A percentile compares a stretch with the other conserved stretches of the same genome.
phyloP scores from a whole-genome alignment of 1,139 yeast genomes.

The Geotrichum fermentans region DNA sequence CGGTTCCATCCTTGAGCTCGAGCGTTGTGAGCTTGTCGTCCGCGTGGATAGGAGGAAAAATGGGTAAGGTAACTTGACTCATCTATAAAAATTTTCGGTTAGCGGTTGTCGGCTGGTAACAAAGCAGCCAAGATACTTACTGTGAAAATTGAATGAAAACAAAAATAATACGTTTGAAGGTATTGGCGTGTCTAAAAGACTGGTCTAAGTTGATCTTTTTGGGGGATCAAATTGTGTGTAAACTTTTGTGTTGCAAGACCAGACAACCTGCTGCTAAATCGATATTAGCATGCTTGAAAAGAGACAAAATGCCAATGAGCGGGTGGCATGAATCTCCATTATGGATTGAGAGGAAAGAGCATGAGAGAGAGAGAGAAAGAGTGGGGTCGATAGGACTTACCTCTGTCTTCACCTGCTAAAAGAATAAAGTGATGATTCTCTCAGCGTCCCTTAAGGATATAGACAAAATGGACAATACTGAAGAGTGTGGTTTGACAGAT shows the following conservation, averaged over 20 bases:
- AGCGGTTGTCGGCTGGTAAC: too few species aligned
- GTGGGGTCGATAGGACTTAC: conserved; percentile 2
- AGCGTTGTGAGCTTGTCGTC: conserved; percentile 80
- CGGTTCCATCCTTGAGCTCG: conserved; percentile 86
- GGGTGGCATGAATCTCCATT: too few species aligned
- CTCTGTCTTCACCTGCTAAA: conserved; percentile 9
- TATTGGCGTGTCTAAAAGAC: conserved; percentile 5
- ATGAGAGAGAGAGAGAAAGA: not conserved
- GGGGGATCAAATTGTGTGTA: not conserved
- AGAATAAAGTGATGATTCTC: conserved; percentile 1
- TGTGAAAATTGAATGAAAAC: conserved; percentile 1
- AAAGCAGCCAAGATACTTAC: too few species aligned
- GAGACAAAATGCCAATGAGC: not conserved
- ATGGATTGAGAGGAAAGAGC: not conserved
- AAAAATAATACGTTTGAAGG: conserved; percentile 1
- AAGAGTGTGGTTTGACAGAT: conserved; percentile 4
- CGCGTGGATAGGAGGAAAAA: conserved; percentile 82
- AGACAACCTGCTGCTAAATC: not conserved
- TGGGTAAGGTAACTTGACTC: conserved; percentile 46
- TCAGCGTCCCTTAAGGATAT: not conserved
- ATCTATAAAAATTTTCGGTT: conserved; percentile 8
- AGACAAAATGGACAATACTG: conserved; percentile 14
- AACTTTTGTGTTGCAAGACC: not conserved
- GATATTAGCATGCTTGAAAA: not conserved
- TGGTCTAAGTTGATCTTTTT: not conserved